Conservation (phyloP, 2,329 filamentous ascomycete species). For the Cladosporium austrohemisphaericum region DNA sequence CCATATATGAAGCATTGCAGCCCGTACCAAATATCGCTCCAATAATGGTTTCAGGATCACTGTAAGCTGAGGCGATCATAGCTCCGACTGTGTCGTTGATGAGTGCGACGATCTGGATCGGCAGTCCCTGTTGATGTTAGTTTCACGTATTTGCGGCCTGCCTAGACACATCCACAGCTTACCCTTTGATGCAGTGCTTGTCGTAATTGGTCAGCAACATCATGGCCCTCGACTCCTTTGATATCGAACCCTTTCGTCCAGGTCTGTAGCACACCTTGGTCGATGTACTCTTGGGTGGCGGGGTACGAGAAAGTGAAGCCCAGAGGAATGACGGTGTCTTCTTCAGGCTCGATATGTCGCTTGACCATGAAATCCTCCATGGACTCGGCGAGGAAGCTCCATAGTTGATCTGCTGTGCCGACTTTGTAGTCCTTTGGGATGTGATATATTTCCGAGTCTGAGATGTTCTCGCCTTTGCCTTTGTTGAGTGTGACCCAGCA, state of each 20-base stretch:
- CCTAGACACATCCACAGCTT: slow-evolving; percentile 20
- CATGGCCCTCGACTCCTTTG: slow-evolving; percentile 80
- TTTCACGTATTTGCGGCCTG: background rate
- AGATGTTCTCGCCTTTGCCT: slow-evolving; percentile 87
- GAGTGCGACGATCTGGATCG: slow-evolving; percentile 77
- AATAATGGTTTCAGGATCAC: slow-evolving; percentile 76
- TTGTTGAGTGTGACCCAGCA: slow-evolving; percentile 89
- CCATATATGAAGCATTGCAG: slow-evolving; percentile 93
- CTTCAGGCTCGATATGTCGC: slow-evolving; percentile 64
- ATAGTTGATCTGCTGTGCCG: slow-evolving; percentile 79
- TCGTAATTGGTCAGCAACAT: slow-evolving; percentile 87
- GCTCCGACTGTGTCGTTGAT: slow-evolving; percentile 95
- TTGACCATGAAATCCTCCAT: slow-evolving; percentile 87
- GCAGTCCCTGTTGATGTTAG: slow-evolving; percentile 59
- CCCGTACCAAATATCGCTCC: slow-evolving; percentile 93
- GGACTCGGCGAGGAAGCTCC: slow-evolving; percentile 93
- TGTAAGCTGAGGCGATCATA: slow-evolving; percentile 84
- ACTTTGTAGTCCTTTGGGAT: slow-evolving; percentile 94
- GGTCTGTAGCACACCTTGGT: slow-evolving; percentile 85
- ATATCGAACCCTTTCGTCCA: slow-evolving; percentile 99
- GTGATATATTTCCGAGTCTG: slow-evolving; percentile 92
- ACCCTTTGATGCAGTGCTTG: slow-evolving; percentile 69
- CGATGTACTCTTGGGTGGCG: slow-evolving; percentile 87
- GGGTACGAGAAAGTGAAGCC: slow-evolving; percentile 98
- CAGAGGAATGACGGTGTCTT: slow-evolving; percentile 66